Base-by-base conservation (phyloP, 2,329 filamentous ascomycete species). In the Mariannaea sp. region DNA sequence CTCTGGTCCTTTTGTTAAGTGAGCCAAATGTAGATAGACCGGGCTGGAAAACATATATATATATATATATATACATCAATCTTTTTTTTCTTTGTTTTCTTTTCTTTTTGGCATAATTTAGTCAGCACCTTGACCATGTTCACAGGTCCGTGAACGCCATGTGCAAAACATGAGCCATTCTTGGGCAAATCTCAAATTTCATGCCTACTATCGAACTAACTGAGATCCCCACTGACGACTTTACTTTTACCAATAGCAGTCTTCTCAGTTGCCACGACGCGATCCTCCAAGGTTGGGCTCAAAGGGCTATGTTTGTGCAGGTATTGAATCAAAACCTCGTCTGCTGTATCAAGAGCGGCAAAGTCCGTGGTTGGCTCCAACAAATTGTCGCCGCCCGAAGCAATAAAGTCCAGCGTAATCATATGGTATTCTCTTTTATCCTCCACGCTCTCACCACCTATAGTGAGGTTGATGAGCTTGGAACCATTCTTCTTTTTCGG, bases 351-450 rank as follows among this genome's bases (percentile, higher is more conserved):
- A 3, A 84, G 72, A 5, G 71, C 73, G 24, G 75, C 68, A 38
- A 79, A 78, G 46, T 71, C 69, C 20, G 56, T 65, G 7, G 62
- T 66, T 1, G 60, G 35, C n/a, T 68, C 60, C 17, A 85, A 77
- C 64, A 87, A 81, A 63, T 85, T 86, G 61, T 88, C 85, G 12
- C 84, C 85, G 2, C 82, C 83, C 3, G 77, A 77, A 1, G 83
- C 82, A 0, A 88, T 59, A 59, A 87, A 88, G 61, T 87, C 84
- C 1, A 86, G 71, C 0, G 85, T 87, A 13, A 84, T 80, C 16
- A 88, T 68, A 9, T 75, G 77, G 67, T 88, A 88, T 22, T 76
- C 71, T 9, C 53, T 39, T 5, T 67, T 68, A 9, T 74, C 68
- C 27, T 81, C 76, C 2, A 87, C 70, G 0, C 73, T 69, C 58